Base-by-base conservation (phyloP, 2,329 filamentous ascomycete species). In the Colletotrichum sp. region DNA sequence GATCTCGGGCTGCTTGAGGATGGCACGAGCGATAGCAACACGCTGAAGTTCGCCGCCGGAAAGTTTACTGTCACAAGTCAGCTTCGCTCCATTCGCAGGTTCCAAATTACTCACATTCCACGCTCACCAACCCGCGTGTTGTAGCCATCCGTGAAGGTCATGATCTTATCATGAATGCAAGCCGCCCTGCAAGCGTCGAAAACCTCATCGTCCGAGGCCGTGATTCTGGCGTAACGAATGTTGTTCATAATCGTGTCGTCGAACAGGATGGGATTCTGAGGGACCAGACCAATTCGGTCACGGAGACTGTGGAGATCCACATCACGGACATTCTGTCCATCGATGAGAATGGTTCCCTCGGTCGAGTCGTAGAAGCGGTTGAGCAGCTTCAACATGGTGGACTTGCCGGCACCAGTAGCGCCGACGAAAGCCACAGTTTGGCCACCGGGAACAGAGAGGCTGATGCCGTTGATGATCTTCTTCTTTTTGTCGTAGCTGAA, bases 1-100 rank as follows among this genome's bases (percentile, higher is more conserved):
- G 76, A 96, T 92, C 72, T 95, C 92, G 0, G 95, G 94, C 75
- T 91, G 90, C 83, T 95, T 95, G 78, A 96, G 86, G 64, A 96
- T 90, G 2, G 94, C 94, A 30, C 94, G 91, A 9, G 92, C 92
- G 81, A 94, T 94, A 7, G 92, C 92, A 32, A 94, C 89, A 63
- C 92, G 90, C 79, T 94, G 92, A 8, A 93, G 84, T 81, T 94
- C 92, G 28, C 92, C 92, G 2, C 92, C 92, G 6, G 92, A 94
- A 3, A 94, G 84, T 85, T 92, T 92, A 69, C 88, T 89, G 75
- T 9, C 13, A 18, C 6, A n/a, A 32, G 78, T 84, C 67, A 83
- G 81, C 32, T 26, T 24, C 24, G 21, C 13, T n/a, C 15, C 34
- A 18, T 16, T 6, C 13, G 59, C 10, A 34, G 15, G 8, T 4